Evolutionary conservation across 1,284 basidiomycete species (phyloP).

Genomic region (Puccinia sorghi): DNA sequence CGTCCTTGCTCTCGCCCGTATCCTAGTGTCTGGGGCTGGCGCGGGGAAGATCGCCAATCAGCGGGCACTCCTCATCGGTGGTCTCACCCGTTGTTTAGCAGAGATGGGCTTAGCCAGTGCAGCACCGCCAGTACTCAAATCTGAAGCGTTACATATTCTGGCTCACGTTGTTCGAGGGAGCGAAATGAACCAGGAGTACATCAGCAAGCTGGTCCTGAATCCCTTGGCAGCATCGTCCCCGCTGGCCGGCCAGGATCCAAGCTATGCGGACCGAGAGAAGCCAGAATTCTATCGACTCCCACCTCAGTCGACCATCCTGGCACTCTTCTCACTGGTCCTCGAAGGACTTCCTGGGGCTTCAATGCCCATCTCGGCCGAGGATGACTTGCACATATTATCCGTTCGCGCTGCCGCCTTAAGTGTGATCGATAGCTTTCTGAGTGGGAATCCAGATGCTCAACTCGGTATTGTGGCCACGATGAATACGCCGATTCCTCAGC

Average conservation of each 20-base stretch:
- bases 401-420: conserved; percentile 51
- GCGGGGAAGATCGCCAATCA: conserved; percentile 56
- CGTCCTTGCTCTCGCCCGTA: conserved; percentile 72
- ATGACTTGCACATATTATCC: conserved; percentile 45
- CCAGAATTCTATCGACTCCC: conserved; percentile 59
- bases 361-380: conserved; percentile 56
- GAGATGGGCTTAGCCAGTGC: conserved; percentile 89
- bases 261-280: neutral
- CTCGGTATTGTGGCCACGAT: conserved; percentile 63
- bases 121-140: conserved; percentile 81
- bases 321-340: conserved; percentile 58
- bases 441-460: conserved; percentile 59
- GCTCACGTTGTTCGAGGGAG: conserved; percentile 64
- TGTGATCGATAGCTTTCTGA: conserved; percentile 56
- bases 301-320: conserved; percentile 59
- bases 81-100: conserved; percentile 77
- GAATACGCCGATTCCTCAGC: conserved; percentile 55
- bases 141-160: conserved; percentile 77
- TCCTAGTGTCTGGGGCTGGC: conserved; percentile 61
- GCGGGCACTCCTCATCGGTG: conserved; percentile 63
- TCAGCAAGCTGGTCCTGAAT: conserved; percentile 60
- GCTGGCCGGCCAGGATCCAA: neutral
- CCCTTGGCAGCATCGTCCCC: conserved; percentile 53
- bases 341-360: conserved; percentile 56
- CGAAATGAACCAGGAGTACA: conserved; percentile 62